Evolutionary conservation across 495 filamentous ascomycete genomes (phyloP).

Genomic region (Penicillium longicatenatum): DNA sequence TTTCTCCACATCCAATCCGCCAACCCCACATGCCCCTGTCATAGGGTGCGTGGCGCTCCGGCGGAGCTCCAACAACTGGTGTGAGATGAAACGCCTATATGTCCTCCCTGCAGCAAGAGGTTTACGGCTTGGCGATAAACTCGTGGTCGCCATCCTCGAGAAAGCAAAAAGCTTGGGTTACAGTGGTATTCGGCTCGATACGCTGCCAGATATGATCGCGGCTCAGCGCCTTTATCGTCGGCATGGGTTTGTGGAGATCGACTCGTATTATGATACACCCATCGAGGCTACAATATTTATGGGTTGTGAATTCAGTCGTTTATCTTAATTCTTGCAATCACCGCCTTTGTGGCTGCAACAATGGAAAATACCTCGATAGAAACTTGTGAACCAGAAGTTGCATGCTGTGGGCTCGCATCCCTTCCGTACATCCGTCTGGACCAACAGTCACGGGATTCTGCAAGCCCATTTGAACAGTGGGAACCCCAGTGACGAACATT

Average conservation of each 20-base stretch:
- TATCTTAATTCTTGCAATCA: too few species aligned
- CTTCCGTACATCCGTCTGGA: too few species aligned
- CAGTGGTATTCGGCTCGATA: conserved; percentile 58
- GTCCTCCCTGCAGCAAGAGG: conserved; percentile 48
- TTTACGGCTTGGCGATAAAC: conserved; percentile 45
- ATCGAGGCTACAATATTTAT: conserved; percentile 48
- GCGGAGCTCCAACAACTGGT: conserved; percentile 30
- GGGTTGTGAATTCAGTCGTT: conserved; percentile 27
- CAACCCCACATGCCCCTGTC: conserved; percentile 11
- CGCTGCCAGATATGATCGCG: conserved; percentile 54
- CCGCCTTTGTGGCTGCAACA: too few species aligned
- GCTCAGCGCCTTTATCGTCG: conserved; percentile 52
- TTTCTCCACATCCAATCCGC: background rate
- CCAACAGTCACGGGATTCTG: too few species aligned
- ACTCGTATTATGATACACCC: conserved; percentile 60
- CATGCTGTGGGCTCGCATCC: too few species aligned
- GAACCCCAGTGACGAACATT: too few species aligned
- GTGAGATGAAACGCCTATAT: conserved; percentile 65
- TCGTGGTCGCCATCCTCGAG: conserved; percentile 46
- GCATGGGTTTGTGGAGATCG: conserved; percentile 56
- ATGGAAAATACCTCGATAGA: too few species aligned
- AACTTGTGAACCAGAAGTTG: background rate
- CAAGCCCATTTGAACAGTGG: too few species aligned
- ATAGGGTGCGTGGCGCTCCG: conserved; percentile 54
- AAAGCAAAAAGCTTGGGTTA: conserved; percentile 52